Evolutionary conservation across 2,329 filamentous ascomycete species (phyloP).

Genomic region (Aspergillus carbonarius): DNA sequence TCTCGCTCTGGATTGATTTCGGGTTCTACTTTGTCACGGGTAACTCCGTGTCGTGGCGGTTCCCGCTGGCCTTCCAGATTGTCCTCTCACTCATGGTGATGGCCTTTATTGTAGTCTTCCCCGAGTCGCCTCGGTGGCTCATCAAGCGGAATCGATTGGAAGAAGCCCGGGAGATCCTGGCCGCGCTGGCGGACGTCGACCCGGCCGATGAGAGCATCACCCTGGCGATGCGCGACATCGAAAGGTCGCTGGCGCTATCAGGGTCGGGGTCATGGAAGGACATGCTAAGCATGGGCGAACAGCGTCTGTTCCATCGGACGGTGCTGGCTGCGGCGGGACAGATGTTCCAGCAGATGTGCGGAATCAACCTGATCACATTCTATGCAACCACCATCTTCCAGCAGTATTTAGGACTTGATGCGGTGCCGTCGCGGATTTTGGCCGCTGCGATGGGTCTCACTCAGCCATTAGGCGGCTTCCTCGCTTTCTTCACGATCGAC

Average conservation of each 20-base stretch:
- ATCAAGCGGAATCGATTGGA: slow-evolving; percentile 44
- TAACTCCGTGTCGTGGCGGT: slow-evolving; percentile 45
- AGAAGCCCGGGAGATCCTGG: slow-evolving; percentile 34
- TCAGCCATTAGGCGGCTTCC: slow-evolving; percentile 40
- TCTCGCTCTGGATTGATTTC: slow-evolving; percentile 52
- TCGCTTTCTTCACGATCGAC: slow-evolving; percentile 50
- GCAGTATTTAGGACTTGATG: slow-evolving; percentile 31
- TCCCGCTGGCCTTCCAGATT: slow-evolving; percentile 43
- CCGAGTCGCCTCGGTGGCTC: slow-evolving; percentile 48
- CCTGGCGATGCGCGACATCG: slow-evolving; percentile 41
- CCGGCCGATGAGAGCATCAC: slow-evolving; percentile 38
- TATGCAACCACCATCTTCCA: slow-evolving; percentile 40
- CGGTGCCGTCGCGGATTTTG: slow-evolving; percentile 26
- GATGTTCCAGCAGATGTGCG: slow-evolving; percentile 40
- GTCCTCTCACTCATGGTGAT: slow-evolving; percentile 35
- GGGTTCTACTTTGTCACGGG: slow-evolving; percentile 41
- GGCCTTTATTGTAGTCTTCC: slow-evolving; percentile 34
- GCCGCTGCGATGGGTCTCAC: slow-evolving; percentile 32
- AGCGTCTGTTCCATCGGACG: slow-evolving; percentile 36
- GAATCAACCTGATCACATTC: slow-evolving; percentile 39
- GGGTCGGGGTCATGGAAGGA: slow-evolving; percentile 33
- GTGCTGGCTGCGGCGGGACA: slow-evolving; percentile 35
- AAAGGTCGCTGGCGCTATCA: slow-evolving; percentile 42
- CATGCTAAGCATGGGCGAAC: slow-evolving; percentile 40
- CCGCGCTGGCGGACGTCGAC: slow-evolving; percentile 46